A percentile compares a stretch with the other conserved stretches of the same genome.
Evolutionary conservation across 129 eudicot species (phyloP).

Genomic region (Chrysanthemum seticuspe): DNA sequence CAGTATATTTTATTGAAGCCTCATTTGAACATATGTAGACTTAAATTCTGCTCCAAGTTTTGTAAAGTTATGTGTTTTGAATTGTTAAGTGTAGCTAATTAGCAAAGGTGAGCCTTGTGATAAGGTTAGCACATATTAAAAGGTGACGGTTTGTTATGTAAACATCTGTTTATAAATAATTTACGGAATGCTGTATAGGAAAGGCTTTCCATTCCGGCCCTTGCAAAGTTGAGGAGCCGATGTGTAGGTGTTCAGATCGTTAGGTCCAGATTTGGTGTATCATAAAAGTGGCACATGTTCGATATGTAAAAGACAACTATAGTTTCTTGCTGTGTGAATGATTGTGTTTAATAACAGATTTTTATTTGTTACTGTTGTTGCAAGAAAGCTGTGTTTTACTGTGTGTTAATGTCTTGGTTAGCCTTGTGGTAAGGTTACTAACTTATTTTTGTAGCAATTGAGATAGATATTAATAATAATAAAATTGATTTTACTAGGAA

Average conservation of each 20-base stretch:
- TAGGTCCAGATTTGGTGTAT: background rate
- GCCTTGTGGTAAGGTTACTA: too few species aligned
- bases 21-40: slow-evolving; percentile 1
- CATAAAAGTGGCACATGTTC: background rate
- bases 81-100: background rate
- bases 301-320: background rate
- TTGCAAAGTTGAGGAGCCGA: slow-evolving; percentile 14
- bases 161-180: background rate
- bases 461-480: too few species aligned
- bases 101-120: background rate
- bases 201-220: slow-evolving; percentile 6
- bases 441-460: too few species aligned
- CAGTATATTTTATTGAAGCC: background rate
- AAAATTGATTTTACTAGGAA: too few species aligned
- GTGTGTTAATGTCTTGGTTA: too few species aligned
- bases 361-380: background rate
- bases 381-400: background rate
- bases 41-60: background rate
- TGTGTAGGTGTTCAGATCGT: background rate
- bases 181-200: background rate
- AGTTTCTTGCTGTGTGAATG: background rate
- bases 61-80: background rate
- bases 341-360: background rate
- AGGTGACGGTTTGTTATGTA: background rate
- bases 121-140: background rate